A percentile compares a stretch with the other conserved stretches of the same genome.
These are phyloP conservation scores for Podospora pseudoanserina DNA, from an alignment of 495 filamentous ascomycete species.

Conservation along the genomic window DNA sequence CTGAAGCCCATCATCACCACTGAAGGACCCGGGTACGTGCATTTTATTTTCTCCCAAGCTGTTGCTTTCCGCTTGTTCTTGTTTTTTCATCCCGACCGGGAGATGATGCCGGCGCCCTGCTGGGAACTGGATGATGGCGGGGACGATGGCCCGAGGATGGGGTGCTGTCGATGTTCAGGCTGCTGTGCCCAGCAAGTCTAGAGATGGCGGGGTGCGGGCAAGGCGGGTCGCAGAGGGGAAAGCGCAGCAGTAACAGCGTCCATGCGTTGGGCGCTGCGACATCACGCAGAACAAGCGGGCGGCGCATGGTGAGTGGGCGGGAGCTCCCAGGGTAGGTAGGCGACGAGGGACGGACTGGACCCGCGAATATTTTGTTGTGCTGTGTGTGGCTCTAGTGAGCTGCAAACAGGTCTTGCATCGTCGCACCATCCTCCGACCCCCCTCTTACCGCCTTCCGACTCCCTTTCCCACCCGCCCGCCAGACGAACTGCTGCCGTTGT, in stretches of 20 bases:
- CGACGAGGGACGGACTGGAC: slow-evolving; percentile 5
- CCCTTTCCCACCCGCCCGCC: slow-evolving; percentile 16
- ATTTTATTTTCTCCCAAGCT: slow-evolving; percentile 9
- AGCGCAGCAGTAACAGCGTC: slow-evolving; percentile 15
- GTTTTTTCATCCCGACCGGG: not conserved
- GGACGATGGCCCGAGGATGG: not conserved
- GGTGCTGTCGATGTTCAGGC: not conserved
- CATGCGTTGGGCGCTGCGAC: slow-evolving; percentile 29
- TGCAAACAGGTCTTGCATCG: slow-evolving; percentile 20
- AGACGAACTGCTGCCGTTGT: slow-evolving; percentile 7
- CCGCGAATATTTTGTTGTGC: slow-evolving; percentile 26
- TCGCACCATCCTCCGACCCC: slow-evolving; percentile 21
- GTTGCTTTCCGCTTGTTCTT: not conserved
- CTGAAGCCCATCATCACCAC: slow-evolving; percentile 89
- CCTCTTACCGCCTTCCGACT: slow-evolving; percentile 22
- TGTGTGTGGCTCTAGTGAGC: slow-evolving; percentile 31
- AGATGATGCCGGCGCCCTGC: not conserved
- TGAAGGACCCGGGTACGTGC: slow-evolving; percentile 54
- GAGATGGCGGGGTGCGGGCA: slow-evolving; percentile 34
- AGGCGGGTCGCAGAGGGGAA: slow-evolving; percentile 22
- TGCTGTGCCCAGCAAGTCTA: slow-evolving; percentile 7
- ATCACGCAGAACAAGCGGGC: slow-evolving; percentile 19
- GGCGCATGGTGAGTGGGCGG: slow-evolving; percentile 16
- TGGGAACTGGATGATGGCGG: no score
- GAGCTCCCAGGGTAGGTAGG: not conserved